A percentile compares a stretch with the other conserved stretches of the same genome.
phyloP scores from a whole-genome alignment of 2,329 filamentous ascomycete species.

The Fusarium sarcochroum region DNA sequence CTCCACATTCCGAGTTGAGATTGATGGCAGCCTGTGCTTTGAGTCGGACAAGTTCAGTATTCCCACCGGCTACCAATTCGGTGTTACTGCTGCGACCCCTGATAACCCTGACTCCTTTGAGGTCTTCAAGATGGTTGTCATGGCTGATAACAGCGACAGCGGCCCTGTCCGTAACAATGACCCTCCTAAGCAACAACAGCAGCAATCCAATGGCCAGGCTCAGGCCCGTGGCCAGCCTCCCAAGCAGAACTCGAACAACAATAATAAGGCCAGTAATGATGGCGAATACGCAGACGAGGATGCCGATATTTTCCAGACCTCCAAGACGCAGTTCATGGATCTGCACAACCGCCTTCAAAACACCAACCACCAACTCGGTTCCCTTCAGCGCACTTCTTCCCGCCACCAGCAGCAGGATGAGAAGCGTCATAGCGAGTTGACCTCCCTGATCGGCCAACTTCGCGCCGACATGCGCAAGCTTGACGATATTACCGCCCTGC shows the following conservation, averaged over 20 bases:
- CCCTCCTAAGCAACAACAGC: conserved; percentile 49
- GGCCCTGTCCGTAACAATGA: conserved; percentile 50
- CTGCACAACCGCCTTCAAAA: conserved; percentile 86
- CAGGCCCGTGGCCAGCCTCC: conserved; percentile 27
- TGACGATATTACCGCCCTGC: conserved; percentile 60
- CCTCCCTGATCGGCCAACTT: conserved; percentile 62
- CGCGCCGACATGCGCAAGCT: conserved; percentile 62
- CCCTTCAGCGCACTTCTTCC: conserved; percentile 71
- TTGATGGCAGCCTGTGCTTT: conserved; percentile 88
- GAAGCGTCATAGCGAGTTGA: conserved; percentile 69
- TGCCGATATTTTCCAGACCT: conserved; percentile 63
- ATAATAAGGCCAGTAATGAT: conserved; percentile 50
- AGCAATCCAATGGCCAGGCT: conserved; percentile 32
- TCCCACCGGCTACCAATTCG: conserved; percentile 86
- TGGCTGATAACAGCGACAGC: conserved; percentile 64
- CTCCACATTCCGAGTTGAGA: conserved; percentile 78
- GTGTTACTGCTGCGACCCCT: conserved; percentile 87
- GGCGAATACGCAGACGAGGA: conserved; percentile 63
- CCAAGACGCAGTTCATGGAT: conserved; percentile 80
- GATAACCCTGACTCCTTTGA: conserved; percentile 97
- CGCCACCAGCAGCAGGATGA: conserved; percentile 66
- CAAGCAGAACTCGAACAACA: conserved; percentile 45
- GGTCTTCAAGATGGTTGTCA: conserved; percentile 86
- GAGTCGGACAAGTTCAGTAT: conserved; percentile 83
- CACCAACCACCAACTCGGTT: conserved; percentile 77